A percentile compares a stretch with the other conserved stretches of the same genome.
Evolutionary conservation across 2,329 filamentous ascomycete genomes (phyloP).

Genomic region (Biscogniauxia sp.): DNA sequence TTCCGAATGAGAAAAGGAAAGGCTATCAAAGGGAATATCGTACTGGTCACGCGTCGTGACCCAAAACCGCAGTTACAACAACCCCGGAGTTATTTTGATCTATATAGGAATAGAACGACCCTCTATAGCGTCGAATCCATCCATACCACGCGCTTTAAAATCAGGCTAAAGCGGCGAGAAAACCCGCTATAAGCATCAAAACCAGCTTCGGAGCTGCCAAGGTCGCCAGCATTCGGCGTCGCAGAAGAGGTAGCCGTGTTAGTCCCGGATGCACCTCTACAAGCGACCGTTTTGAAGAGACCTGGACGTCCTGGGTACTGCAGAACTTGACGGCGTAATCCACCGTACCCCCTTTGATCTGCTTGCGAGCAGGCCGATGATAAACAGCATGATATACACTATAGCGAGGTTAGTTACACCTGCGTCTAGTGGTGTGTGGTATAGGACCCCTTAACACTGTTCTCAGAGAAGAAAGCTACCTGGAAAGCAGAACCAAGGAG

Average conservation of each 20-base stretch:
- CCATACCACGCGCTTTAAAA: not conserved
- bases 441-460: not conserved
- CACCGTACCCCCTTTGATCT: constrained; percentile 37
- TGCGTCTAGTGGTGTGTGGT: not conserved
- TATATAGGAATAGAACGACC: not conserved
- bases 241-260: constrained; percentile 3
- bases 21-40: not conserved
- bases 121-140: constrained; percentile 3
- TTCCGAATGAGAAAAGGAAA: not conserved
- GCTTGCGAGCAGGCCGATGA: constrained; percentile 37
- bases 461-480: not conserved
- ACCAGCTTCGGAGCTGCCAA: not conserved
- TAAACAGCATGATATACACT: constrained; percentile 53
- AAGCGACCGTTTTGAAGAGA: constrained; percentile 19
- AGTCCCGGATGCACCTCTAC: constrained; percentile 4
- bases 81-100: not conserved
- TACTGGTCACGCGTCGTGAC: not conserved
- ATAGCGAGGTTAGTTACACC: not conserved
- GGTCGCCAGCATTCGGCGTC: constrained; percentile 11
- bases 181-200: constrained; percentile 15
- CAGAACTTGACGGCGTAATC: constrained; percentile 35
- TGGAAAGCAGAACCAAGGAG: not conserved
- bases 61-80: not conserved
- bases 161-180: constrained; percentile 21
- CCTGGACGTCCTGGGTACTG: constrained; percentile 30